Conservation (phyloP, 2,329 filamentous ascomycete genomes). For the Fusarium foetens region DNA sequence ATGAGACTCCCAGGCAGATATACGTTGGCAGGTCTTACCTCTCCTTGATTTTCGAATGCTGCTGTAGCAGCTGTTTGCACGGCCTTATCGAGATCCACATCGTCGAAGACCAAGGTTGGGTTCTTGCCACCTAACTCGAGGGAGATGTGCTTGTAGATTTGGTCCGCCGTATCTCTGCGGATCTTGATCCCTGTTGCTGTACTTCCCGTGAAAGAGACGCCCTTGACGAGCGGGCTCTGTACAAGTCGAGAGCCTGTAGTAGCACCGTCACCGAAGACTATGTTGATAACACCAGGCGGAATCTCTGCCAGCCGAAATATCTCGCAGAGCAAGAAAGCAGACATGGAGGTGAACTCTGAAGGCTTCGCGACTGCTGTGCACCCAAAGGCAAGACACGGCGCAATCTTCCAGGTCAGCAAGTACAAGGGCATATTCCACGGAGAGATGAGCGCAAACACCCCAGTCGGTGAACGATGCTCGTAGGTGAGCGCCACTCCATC, state of each 20-base stretch:
- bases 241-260: not conserved
- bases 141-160: not conserved
- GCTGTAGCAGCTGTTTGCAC: not conserved
- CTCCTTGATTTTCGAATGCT: not conserved
- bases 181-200: not conserved
- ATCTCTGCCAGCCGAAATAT: not conserved
- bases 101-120: not conserved
- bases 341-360: not conserved
- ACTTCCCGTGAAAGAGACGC: not conserved
- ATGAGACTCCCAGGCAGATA: accelerated
- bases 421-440: not conserved
- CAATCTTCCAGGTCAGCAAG: not conserved
- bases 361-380: not conserved
- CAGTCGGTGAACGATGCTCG: not conserved
- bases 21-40: not conserved
- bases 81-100: not conserved
- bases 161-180: not conserved
- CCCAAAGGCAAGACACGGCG: not conserved
- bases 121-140: not conserved
- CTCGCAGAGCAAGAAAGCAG: not conserved
- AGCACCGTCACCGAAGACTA: not conserved
- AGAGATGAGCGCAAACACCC: not conserved
- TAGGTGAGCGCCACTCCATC: not conserved
- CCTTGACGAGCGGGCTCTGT: not conserved
- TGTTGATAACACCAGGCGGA: not conserved